phyloP scores from a whole-genome alignment of 805 yeast species.

The Torulaspora indica region DNA sequence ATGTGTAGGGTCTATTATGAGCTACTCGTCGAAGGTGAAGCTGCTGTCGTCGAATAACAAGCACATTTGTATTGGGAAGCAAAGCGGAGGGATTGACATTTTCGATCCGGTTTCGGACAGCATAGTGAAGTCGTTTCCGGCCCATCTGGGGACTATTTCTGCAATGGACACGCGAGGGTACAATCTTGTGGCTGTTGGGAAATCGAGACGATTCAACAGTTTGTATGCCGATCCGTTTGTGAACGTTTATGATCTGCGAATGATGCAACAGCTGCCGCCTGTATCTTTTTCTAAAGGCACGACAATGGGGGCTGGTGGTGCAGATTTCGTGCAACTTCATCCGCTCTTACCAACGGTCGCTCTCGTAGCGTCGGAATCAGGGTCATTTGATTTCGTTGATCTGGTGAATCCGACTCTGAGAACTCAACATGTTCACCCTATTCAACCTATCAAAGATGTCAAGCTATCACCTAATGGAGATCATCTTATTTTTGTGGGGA shows the following conservation, averaged over 20 bases:
- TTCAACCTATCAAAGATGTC: slow-evolving; percentile 33
- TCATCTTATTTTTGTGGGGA: slow-evolving; percentile 64
- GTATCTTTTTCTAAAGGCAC: slow-evolving; percentile 64
- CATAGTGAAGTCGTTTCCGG: slow-evolving; percentile 49
- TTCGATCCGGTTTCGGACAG: slow-evolving; percentile 51
- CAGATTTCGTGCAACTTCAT: slow-evolving; percentile 75
- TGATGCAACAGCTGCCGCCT: slow-evolving; percentile 68
- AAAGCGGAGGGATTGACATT: slow-evolving; percentile 58
- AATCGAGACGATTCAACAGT: slow-evolving; percentile 57
- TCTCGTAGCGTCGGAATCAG: slow-evolving; percentile 65
- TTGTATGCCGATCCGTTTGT: slow-evolving; percentile 72
- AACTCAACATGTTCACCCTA: slow-evolving; percentile 36
- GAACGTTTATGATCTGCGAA: slow-evolving; percentile 72
- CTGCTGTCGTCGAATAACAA: slow-evolving; percentile 49
- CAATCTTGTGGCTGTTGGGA: slow-evolving; percentile 76
- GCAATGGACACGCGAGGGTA: slow-evolving; percentile 62
- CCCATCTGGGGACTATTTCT: slow-evolving; percentile 58
- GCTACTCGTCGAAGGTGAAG: slow-evolving; percentile 44
- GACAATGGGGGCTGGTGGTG: slow-evolving; percentile 59
- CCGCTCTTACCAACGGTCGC: slow-evolving; percentile 80
- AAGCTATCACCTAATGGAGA: slow-evolving; percentile 60
- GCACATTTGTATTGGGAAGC: slow-evolving; percentile 53
- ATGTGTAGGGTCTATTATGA: slow-evolving; percentile 35
- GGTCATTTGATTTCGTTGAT: slow-evolving; percentile 84
- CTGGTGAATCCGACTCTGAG: slow-evolving; percentile 63